phyloP scores from a whole-genome alignment of 2,329 filamentous ascomycete genomes.

The Sporothrix dimorphospora region DNA sequence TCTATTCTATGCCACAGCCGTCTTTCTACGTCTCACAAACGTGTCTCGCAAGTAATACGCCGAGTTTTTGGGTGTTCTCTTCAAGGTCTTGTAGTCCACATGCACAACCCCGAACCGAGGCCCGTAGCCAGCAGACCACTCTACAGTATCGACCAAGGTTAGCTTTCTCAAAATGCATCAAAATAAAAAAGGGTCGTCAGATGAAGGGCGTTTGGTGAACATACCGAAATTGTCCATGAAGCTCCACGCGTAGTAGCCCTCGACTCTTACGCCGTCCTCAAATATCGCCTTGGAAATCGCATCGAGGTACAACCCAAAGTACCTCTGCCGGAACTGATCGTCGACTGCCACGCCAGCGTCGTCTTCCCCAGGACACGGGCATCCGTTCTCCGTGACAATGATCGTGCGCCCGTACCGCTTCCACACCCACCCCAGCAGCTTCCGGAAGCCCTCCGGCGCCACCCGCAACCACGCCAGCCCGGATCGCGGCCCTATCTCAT shows the following conservation, averaged over 20 bases:
- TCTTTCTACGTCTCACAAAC: conserved; percentile 66
- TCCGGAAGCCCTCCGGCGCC: conserved; percentile 73
- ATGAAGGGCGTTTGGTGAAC: no score
- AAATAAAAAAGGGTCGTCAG: conserved; percentile 8
- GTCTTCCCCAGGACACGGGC: conserved; percentile 76
- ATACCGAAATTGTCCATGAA: conserved; percentile 79
- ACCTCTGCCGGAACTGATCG: conserved; percentile 78
- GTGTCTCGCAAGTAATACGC: conserved; percentile 66
- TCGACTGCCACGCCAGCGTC: conserved; percentile 72
- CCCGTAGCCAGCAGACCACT: conserved; percentile 86
- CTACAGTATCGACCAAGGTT: conserved; percentile 21
- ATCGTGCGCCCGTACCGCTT: conserved; percentile 77
- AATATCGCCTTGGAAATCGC: conserved; percentile 73
- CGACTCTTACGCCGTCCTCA: conserved; percentile 73
- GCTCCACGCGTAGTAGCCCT: conserved; percentile 82
- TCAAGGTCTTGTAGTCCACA: conserved; percentile 81
- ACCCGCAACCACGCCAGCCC: conserved; percentile 80
- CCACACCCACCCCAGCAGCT: conserved; percentile 74
- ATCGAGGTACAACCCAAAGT: conserved; percentile 75
- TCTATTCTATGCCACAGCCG: conserved; percentile 47
- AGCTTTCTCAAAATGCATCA: neutral
- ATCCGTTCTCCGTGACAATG: conserved; percentile 87
- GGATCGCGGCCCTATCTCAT: conserved; percentile 77
- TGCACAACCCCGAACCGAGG: conserved; percentile 82
- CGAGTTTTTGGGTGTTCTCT: conserved; percentile 81